phyloP scores from a whole-genome alignment of 1,284 basidiomycete species.

The Puccinia polysora region DNA sequence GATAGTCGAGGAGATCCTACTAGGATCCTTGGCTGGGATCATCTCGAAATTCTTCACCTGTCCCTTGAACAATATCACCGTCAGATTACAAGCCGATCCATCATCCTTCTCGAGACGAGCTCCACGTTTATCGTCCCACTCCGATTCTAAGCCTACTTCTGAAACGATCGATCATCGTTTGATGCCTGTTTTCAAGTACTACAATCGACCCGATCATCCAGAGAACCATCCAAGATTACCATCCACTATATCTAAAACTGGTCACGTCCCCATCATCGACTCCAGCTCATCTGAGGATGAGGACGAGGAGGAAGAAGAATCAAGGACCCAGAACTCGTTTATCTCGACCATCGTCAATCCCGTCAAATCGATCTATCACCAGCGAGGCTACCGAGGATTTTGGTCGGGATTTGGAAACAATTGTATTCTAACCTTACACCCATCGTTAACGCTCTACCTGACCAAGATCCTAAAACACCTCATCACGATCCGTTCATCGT shows the following conservation, averaged over 20 bases:
- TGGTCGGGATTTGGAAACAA: conserved; percentile 54
- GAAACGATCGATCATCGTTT: conserved; percentile 31
- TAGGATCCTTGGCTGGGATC: conserved; percentile 56
- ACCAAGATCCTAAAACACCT: conserved; percentile 51
- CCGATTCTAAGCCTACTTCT: conserved; percentile 5
- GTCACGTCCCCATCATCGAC: conserved; percentile 21
- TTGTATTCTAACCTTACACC: conserved; percentile 53
- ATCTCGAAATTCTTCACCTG: conserved; percentile 55
- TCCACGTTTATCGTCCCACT: conserved; percentile 21
- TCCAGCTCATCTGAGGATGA: conserved; percentile 51
- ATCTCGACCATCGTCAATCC: conserved; percentile 46
- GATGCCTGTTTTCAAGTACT: not conserved
- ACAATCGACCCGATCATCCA: too few species aligned
- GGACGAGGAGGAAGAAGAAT: conserved; percentile 49
- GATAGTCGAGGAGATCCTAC: conserved; percentile 54
- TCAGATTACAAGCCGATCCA: conserved; percentile 54
- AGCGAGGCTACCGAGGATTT: conserved; percentile 53
- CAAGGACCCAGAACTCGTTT: not conserved
- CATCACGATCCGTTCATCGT: not conserved
- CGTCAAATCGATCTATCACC: conserved; percentile 52
- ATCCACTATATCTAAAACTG: not conserved
- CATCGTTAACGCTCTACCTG: conserved; percentile 55
- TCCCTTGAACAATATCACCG: conserved; percentile 57
- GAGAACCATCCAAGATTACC: conserved; percentile 11
- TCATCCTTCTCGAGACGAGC: conserved; percentile 23